A percentile compares a stretch with the other conserved stretches of the same genome.
These are phyloP conservation scores for Roridomyces roridus DNA, from an alignment of 768 basidiomycete genomes.

Conservation along the genomic window DNA sequence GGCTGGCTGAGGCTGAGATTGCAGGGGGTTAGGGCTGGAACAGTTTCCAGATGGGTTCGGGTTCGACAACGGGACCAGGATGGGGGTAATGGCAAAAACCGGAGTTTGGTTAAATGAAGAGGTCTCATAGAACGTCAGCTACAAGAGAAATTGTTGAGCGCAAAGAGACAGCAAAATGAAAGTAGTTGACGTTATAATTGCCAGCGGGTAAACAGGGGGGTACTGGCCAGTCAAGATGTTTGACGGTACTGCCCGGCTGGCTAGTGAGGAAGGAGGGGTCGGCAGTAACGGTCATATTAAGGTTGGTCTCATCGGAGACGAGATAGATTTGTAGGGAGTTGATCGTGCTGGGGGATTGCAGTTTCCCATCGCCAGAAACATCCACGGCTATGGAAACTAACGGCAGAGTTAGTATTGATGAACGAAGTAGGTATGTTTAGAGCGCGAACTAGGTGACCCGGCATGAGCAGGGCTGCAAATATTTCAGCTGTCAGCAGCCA, in stretches of 20 bases:
- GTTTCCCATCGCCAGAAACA: slow-evolving; percentile 45
- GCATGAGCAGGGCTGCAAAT: slow-evolving; percentile 33
- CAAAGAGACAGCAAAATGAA: slow-evolving; percentile 1
- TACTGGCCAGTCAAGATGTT: slow-evolving; percentile 38
- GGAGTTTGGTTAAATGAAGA: slow-evolving; percentile 30
- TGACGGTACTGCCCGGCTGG: slow-evolving; percentile 43
- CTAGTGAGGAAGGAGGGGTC: slow-evolving; percentile 36
- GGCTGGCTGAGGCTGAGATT: slow-evolving; percentile 36
- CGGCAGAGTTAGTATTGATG: slow-evolving; percentile 11
- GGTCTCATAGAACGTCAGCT: slow-evolving; percentile 48
- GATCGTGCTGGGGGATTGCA: slow-evolving; percentile 35
- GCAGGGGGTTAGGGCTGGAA: slow-evolving; percentile 19
- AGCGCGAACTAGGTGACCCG: slow-evolving; percentile 28
- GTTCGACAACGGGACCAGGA: slow-evolving; percentile 39
- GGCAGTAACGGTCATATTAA: slow-evolving; percentile 40
- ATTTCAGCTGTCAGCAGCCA: not conserved
- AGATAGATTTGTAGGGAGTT: slow-evolving; percentile 42
- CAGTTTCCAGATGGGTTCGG: slow-evolving; percentile 30
- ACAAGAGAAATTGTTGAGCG: not conserved
- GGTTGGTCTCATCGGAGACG: slow-evolving; percentile 36
- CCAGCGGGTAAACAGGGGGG: slow-evolving; percentile 44
- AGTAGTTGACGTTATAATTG: slow-evolving; percentile 39
- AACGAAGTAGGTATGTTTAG: slow-evolving; percentile 32
- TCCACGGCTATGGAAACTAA: slow-evolving; percentile 20
- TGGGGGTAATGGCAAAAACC: slow-evolving; percentile 42